Conservation (phyloP, 2,329 filamentous ascomycete species). For the Sclerotinia sclerotiorum region DNA sequence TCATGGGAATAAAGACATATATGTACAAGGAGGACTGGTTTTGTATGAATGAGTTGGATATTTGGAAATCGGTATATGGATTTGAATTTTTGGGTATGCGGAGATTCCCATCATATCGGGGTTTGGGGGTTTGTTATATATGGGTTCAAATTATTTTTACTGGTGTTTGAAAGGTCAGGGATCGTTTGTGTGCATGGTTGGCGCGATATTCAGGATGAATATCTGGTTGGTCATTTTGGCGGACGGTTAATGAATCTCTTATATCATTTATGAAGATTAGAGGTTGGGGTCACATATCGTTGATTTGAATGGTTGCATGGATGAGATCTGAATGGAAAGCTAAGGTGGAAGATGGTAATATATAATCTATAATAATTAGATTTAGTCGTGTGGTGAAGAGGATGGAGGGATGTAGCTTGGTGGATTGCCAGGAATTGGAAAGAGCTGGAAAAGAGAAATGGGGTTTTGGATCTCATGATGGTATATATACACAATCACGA, state of each 20-base stretch:
- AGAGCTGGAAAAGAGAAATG: not conserved
- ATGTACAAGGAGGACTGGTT: not conserved
- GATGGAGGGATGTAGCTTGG: not conserved
- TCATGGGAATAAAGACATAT: not conserved
- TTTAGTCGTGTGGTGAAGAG: not conserved
- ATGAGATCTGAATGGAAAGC: not conserved
- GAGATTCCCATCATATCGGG: not conserved
- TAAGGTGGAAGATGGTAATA: not conserved
- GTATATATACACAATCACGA: not conserved
- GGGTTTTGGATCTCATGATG: not conserved
- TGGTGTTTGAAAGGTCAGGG: not conserved
- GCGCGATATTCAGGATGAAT: not conserved
- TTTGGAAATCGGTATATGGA: not conserved
- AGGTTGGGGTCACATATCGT: not conserved
- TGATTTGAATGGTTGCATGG: not conserved
- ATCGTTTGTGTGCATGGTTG: not conserved
- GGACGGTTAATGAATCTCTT: conserved; percentile 19
- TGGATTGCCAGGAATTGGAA: not conserved
- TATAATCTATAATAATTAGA: not conserved
- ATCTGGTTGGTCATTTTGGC: not conserved
- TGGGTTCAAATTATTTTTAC: not conserved
- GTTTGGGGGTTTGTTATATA: not conserved
- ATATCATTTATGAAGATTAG: conserved; percentile 4
- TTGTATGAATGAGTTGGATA: not conserved
- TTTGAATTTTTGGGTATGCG: not conserved